These are phyloP conservation scores for Tuber brumale DNA, from an alignment of 495 filamentous ascomycete species.

Conservation along the genomic window DNA sequence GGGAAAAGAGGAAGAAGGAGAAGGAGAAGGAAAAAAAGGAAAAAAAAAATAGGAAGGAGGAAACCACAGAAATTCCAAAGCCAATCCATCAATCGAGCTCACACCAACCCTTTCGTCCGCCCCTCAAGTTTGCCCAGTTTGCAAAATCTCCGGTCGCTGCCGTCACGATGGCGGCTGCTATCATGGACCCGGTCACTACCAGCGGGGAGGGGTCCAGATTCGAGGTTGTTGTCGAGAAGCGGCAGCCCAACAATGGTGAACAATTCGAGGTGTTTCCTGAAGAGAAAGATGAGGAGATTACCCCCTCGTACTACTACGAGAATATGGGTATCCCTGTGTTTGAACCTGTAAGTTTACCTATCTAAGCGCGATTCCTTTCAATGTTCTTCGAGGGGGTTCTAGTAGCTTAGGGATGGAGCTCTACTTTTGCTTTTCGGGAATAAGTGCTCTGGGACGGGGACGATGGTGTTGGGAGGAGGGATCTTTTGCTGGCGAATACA, in stretches of 20 bases:
- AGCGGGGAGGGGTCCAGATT: slow-evolving; percentile 35
- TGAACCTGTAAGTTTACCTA: slow-evolving; percentile 61
- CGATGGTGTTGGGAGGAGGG: slow-evolving; percentile 31
- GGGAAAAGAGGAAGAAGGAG: background rate
- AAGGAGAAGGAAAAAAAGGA: background rate
- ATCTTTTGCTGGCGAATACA: slow-evolving; percentile 5
- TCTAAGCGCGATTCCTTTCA: slow-evolving; percentile 19
- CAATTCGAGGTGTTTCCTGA: slow-evolving; percentile 42
- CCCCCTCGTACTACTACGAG: slow-evolving; percentile 81
- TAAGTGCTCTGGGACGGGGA: slow-evolving; percentile 24
- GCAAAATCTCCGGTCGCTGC: slow-evolving; percentile 24
- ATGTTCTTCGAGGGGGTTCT: slow-evolving; percentile 17
- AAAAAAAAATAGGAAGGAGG: slow-evolving; percentile 2
- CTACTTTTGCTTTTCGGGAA: slow-evolving; percentile 7
- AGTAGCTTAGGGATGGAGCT: slow-evolving; percentile 16
- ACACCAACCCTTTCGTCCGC: slow-evolving; percentile 12
- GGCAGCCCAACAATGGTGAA: slow-evolving; percentile 46
- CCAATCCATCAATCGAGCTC: background rate
- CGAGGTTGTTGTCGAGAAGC: slow-evolving; percentile 40
- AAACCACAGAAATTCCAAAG: slow-evolving; percentile 15
- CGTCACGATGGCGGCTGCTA: slow-evolving; percentile 33
- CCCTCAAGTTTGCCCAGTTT: slow-evolving; percentile 14
- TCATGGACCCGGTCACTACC: slow-evolving; percentile 17
- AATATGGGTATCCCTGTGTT: slow-evolving; percentile 87
- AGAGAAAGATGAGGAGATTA: slow-evolving; percentile 56